Conservation (phyloP, 208 protist species). For the Trypanosoma scelopori region DNA sequence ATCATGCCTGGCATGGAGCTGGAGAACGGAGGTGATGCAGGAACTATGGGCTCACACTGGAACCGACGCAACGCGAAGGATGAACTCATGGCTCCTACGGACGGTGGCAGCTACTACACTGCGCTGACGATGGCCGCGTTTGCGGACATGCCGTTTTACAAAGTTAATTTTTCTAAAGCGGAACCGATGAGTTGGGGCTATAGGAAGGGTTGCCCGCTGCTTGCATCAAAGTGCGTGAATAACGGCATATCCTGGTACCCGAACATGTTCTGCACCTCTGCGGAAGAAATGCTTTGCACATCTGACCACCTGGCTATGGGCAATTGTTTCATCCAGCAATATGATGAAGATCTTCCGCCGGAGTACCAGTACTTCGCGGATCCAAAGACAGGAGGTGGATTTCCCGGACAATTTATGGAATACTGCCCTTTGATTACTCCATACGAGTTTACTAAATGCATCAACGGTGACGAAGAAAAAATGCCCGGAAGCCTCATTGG, state of each 20-base stretch:
- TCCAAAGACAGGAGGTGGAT: not conserved
- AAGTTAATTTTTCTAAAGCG: constrained; percentile 46
- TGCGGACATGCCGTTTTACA: constrained; percentile 75
- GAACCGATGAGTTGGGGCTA: constrained; percentile 72
- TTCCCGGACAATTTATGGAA: constrained; percentile 6
- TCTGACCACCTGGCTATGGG: constrained; percentile 27
- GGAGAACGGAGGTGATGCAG: constrained; percentile 18
- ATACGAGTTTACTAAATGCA: not conserved
- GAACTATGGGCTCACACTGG: constrained; percentile 29
- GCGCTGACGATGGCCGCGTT: constrained; percentile 77
- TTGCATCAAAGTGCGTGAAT: constrained; percentile 40
- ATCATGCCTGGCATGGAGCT: constrained; percentile 26
- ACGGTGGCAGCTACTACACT: constrained; percentile 36
- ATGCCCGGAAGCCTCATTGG: constrained; percentile 5
- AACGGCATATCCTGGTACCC: constrained; percentile 30
- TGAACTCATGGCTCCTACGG: constrained; percentile 27
- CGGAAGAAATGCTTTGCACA: too few relatives aligned
- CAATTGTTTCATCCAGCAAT: constrained; percentile 12
- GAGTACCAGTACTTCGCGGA: constrained; percentile 13
- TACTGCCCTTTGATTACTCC: constrained; percentile 13
- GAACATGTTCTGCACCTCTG: constrained; percentile 48
- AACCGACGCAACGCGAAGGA: constrained; percentile 33
- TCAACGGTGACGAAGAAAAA: not conserved
- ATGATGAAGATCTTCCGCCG: not conserved
- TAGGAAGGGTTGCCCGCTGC: constrained; percentile 55